A percentile compares a stretch with the other conserved stretches of the same genome.
phyloP scores from a whole-genome alignment of 345 rosid genomes.

The Eucalyptus grandis region DNA sequence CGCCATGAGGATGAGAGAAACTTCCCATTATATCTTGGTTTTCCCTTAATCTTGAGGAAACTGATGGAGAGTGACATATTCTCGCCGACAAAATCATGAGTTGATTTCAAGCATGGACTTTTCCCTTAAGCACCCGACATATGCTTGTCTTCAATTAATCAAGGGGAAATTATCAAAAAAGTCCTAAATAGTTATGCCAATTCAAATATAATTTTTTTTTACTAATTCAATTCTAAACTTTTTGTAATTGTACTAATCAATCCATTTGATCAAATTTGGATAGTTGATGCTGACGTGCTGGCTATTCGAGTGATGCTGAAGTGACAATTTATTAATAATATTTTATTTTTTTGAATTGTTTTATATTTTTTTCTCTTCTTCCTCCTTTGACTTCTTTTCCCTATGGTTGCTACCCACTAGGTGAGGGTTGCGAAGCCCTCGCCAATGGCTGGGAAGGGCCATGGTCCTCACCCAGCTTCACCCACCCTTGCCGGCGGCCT shows the following conservation, averaged over 20 bases:
- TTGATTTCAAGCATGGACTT: not conserved
- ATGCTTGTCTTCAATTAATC: not conserved
- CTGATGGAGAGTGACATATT: not conserved
- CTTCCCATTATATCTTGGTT: not conserved
- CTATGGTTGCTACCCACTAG: rapidly evolving
- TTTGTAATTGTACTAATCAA: rapidly evolving
- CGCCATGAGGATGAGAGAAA: not conserved
- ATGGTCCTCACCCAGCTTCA: rapidly evolving
- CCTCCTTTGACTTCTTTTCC: too few species aligned
- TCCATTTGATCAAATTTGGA: rapidly evolving
- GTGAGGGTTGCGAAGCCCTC: rapidly evolving
- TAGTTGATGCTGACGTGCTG: rapidly evolving
- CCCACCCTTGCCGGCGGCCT: too few species aligned
- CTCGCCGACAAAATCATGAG: not conserved
- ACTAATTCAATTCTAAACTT: rapidly evolving
- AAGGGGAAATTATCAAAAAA: rapidly evolving
- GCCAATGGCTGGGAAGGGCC: rapidly evolving
- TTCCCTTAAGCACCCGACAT: not conserved
- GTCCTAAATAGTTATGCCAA: too few species aligned
- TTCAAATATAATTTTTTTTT: too few species aligned
- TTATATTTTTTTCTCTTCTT: too few species aligned
- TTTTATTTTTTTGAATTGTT: too few species aligned
- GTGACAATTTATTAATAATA: too few species aligned
- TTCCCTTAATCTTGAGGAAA: not conserved
- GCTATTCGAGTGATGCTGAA: too few species aligned